A percentile compares a stretch with the other conserved stretches of the same genome.
Conservation (phyloP, 202 grass and related monocot species). For the Saccharum hybrid region DNA sequence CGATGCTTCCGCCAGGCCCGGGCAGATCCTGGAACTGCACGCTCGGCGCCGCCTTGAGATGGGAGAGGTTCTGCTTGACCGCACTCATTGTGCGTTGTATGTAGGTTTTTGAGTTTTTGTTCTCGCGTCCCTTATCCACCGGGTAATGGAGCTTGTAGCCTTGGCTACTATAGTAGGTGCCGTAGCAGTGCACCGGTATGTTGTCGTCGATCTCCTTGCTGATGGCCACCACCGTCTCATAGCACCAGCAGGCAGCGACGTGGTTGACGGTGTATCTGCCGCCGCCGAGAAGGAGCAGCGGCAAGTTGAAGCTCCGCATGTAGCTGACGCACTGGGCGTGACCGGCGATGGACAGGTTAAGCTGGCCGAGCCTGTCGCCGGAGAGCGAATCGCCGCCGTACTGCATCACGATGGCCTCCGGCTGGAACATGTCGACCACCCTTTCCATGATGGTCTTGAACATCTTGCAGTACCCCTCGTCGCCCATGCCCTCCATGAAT, state of each 20-base stretch:
- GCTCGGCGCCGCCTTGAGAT: slow-evolving; percentile 18
- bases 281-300: slow-evolving; percentile 32
- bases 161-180: slow-evolving; percentile 24
- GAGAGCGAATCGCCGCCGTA: slow-evolving; percentile 64
- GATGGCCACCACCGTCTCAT: slow-evolving; percentile 47
- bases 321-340: slow-evolving; percentile 16
- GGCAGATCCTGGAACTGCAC: slow-evolving; percentile 1
- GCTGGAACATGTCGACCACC: too few relatives aligned
- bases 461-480: too few relatives aligned
- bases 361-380: neutral
- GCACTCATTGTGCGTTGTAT: neutral
- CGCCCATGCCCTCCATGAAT: too few relatives aligned
- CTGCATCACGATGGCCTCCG: slow-evolving; percentile 65
- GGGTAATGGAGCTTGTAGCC: slow-evolving; percentile 40
- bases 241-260: slow-evolving; percentile 45
- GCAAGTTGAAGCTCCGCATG: slow-evolving; percentile 37
- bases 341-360: slow-evolving; percentile 21
- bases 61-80: neutral
- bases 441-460: too few relatives aligned
- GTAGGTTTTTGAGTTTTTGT: neutral
- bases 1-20: neutral
- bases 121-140: neutral
- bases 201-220: slow-evolving; percentile 38
- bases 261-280: slow-evolving; percentile 49
- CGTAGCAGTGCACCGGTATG: slow-evolving; percentile 25